phyloP scores from a whole-genome alignment of 225 moss, liverwort and hornwort species.

The Neckera pumila region DNA sequence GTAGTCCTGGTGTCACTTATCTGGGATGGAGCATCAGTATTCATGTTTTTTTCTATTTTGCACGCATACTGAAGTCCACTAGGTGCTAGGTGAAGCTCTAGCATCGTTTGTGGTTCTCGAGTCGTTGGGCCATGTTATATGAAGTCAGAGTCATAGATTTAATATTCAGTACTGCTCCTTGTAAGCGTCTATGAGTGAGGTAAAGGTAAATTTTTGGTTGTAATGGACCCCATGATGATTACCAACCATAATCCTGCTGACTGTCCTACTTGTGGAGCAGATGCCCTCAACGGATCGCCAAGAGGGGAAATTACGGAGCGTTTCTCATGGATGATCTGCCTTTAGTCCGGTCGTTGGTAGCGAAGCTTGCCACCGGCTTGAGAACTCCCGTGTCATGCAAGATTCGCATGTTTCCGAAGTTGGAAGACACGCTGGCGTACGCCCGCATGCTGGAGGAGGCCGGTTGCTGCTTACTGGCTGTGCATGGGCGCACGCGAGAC shows the following conservation, averaged over 20 bases:
- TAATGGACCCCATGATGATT: background rate
- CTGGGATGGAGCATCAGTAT: background rate
- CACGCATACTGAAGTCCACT: background rate
- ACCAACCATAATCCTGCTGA: background rate
- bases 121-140: background rate
- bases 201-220: background rate
- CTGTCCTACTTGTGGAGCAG: constrained; percentile 20
- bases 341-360: constrained; percentile 62
- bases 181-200: background rate
- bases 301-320: constrained; percentile 94
- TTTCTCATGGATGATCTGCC: constrained; percentile 97
- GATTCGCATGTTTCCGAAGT: constrained; percentile 82
- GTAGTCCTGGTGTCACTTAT: background rate
- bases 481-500: constrained; percentile 93
- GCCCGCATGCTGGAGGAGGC: constrained; percentile 90
- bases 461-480: constrained; percentile 82
- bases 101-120: background rate
- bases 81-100: background rate
- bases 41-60: background rate
- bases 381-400: constrained; percentile 87
- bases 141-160: background rate
- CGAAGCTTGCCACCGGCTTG: constrained; percentile 58
- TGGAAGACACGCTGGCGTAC: constrained; percentile 76
- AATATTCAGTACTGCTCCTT: background rate
- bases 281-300: constrained; percentile 96